Evolutionary conservation across 1,139 yeast genomes (phyloP).

Genomic region (Blastobotrys serpentis): DNA sequence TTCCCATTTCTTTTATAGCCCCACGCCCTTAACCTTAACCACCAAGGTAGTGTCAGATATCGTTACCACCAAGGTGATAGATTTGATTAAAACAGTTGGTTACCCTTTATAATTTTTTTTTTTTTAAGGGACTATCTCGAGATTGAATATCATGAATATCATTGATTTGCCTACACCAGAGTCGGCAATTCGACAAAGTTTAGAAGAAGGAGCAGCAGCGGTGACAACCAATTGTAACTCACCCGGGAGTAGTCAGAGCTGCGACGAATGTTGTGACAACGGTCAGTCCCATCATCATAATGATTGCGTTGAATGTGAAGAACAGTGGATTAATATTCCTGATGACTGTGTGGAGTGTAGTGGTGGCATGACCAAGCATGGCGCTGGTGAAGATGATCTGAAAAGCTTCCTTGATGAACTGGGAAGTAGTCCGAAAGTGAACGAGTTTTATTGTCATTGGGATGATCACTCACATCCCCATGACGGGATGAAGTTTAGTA

Average conservation of each 20-base stretch:
- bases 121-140: too few relatives aligned
- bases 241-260: too few relatives aligned
- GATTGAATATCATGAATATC: conserved; percentile 2
- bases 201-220: neutral
- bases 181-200: conserved; percentile 9
- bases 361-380: neutral
- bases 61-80: conserved; percentile 8
- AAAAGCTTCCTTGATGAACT: neutral
- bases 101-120: too few relatives aligned
- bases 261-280: conserved; percentile 6
- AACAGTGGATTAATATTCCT: neutral
- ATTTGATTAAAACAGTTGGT: neutral
- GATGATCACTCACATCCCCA: conserved; percentile 31
- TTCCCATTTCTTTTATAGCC: too few relatives aligned
- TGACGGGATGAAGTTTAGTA: conserved; percentile 32
- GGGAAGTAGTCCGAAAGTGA: neutral
- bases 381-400: neutral
- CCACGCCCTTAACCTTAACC: neutral
- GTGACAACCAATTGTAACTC: too few relatives aligned
- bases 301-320: neutral
- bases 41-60: conserved; percentile 1
- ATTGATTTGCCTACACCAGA: conserved; percentile 6
- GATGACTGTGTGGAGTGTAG: conserved; percentile 1
- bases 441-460: conserved; percentile 39
- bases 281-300: neutral